Evolutionary conservation across 116 monocot genomes (phyloP).

Genomic region (Thalassia testudinum): DNA sequence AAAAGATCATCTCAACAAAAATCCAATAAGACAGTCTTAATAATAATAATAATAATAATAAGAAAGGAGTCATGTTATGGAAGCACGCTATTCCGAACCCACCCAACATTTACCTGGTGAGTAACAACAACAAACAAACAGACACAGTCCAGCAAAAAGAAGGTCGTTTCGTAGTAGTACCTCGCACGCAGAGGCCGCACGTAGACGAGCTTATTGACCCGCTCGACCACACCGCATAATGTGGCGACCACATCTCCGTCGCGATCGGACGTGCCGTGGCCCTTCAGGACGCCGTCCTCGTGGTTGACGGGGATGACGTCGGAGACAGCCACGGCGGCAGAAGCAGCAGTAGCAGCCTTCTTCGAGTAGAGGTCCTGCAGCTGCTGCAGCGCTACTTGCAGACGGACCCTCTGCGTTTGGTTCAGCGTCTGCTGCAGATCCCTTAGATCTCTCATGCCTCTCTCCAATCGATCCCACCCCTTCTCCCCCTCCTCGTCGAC

Average conservation of each 20-base stretch:
- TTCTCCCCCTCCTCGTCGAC: too few species aligned
- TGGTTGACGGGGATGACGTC: conserved; percentile 70
- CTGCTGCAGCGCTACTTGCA: conserved; percentile 56
- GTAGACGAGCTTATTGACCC: conserved; percentile 91
- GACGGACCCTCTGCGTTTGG: conserved; percentile 73
- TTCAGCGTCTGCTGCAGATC: conserved; percentile 38
- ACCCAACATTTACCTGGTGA: too few species aligned
- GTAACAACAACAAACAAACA: too few species aligned
- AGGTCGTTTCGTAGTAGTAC: too few species aligned
- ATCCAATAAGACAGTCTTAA: too few species aligned
- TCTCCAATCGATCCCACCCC: too few species aligned
- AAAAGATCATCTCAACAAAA: too few species aligned
- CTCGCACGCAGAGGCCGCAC: conserved; percentile 58
- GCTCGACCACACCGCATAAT: conserved; percentile 80
- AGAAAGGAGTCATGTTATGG: too few species aligned
- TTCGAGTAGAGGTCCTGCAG: conserved; percentile 32
- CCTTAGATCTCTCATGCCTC: conserved; percentile 21
- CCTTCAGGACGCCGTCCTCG: conserved; percentile 93
- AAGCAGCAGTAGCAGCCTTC: conserved; percentile 6
- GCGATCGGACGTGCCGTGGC: conserved; percentile 70
- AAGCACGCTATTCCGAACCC: too few species aligned
- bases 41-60: too few species aligned
- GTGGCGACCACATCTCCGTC: conserved; percentile 77
- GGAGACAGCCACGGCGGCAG: conserved; percentile 51
- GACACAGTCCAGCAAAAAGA: not conserved